Evolutionary conservation across 2,329 filamentous ascomycete genomes (phyloP).

Genomic region (Sordariomycetes sp.): DNA sequence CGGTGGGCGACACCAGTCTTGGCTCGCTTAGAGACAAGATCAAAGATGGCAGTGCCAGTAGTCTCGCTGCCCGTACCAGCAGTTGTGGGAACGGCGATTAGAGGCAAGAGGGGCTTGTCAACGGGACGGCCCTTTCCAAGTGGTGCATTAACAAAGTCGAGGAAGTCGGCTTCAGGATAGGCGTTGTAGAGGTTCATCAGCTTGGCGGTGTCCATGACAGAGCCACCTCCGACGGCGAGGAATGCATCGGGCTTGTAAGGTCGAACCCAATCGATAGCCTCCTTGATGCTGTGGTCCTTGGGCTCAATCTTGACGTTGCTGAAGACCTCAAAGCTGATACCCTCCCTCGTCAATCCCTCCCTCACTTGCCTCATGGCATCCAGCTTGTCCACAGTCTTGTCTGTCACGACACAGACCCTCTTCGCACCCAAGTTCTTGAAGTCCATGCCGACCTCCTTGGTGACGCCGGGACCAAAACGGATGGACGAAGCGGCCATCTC

Average conservation of each 20-base stretch:
- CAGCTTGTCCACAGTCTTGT: conserved; percentile 70
- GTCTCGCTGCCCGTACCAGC: conserved; percentile 84
- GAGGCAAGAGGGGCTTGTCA: conserved; percentile 53
- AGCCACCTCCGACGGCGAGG: conserved; percentile 80
- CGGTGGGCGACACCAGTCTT: conserved; percentile 96
- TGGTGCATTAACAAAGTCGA: conserved; percentile 96
- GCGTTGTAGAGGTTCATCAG: conserved; percentile 94
- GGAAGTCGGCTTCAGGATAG: conserved; percentile 85
- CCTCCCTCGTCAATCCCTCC: conserved; percentile 69
- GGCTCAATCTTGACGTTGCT: conserved; percentile 79
- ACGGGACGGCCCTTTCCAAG: conserved; percentile 58
- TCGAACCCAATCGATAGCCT: conserved; percentile 81
- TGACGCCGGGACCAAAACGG: conserved; percentile 85
- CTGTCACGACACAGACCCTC: conserved; percentile 87
- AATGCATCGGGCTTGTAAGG: conserved; percentile 79
- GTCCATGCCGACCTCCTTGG: conserved; percentile 97
- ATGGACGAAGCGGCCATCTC: conserved; percentile 97
- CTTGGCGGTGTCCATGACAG: conserved; percentile 96
- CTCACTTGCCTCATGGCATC: conserved; percentile 85
- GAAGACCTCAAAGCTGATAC: conserved; percentile 73
- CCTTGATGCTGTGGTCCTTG: conserved; percentile 85
- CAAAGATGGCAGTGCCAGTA: conserved; percentile 96
- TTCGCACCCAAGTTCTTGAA: conserved; percentile 83
- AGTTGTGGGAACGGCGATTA: conserved; percentile 70
- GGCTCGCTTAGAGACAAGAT: conserved; percentile 77